Base-by-base conservation (phyloP, 1,284 basidiomycete species). In the Trametes versicolor region DNA sequence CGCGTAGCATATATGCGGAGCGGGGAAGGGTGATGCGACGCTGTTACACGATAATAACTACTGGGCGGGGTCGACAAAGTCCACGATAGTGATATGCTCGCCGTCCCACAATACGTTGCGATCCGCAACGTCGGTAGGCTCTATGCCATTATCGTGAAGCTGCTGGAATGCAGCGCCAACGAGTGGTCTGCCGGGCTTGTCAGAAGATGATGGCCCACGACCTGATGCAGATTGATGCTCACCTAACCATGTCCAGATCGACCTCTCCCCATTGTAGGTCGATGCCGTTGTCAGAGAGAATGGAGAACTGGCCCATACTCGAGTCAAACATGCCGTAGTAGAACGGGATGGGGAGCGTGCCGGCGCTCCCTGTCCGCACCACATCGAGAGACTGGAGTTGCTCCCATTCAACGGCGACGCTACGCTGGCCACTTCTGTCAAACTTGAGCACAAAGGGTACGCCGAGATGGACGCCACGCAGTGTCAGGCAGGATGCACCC, bases 1-100 rank as follows among this genome's bases (percentile, higher is more conserved):
- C n/a, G n/a, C n/a, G n/a, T n/a, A n/a, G n/a, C n/a, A n/a, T n/a
- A n/a, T n/a, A n/a, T n/a, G n/a, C n/a, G n/a, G n/a, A n/a, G n/a
- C n/a, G n/a, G n/a, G n/a, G n/a, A n/a, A n/a, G n/a, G n/a, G n/a
- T n/a, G n/a, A n/a, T n/a, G n/a, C n/a, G n/a, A n/a, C n/a, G n/a
- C n/a, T n/a, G n/a, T n/a, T n/a, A n/a, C n/a, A n/a, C n/a, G n/a
- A n/a, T n/a, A n/a, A n/a, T n/a, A n/a, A n/a, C n/a, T n/a, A n/a
- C n/a, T n/a, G n/a, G n/a, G n/a, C 41, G 41, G 41, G 53, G 79
- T 87, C 71, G 88, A 90, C 75, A 87, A 45, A 45, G 41, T 45
- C 41, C 8, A 45, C 17, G 8, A 45, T 19, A 5, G 41, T 45
- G 41, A 45, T 21, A 7, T 19, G 41, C 41, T 45, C 41, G n/a